Percentiles rank a stretch among this genome's conserved stretches.
Conservation (phyloP, 2,329 filamentous ascomycete species). For the Sporothrix schenckii region DNA sequence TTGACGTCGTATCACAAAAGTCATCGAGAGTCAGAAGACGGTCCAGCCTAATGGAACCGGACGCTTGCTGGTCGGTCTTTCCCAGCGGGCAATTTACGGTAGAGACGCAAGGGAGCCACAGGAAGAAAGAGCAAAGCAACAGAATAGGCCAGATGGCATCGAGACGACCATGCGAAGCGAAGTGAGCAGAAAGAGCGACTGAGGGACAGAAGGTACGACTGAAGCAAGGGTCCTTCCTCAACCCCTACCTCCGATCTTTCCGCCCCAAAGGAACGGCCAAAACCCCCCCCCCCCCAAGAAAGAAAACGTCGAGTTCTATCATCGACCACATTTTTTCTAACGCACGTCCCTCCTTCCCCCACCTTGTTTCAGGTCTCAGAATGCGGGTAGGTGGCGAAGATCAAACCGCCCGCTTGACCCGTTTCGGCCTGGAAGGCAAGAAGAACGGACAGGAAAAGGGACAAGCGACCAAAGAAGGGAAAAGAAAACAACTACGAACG, state of each 20-base stretch:
- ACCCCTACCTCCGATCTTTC: conserved; percentile 16
- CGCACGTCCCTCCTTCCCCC: neutral
- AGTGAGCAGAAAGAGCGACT: neutral
- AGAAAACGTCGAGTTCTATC: neutral
- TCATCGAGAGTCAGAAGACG: neutral
- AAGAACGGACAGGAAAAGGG: neutral
- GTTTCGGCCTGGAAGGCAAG: conserved; percentile 31
- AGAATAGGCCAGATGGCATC: neutral
- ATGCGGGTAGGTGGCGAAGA: conserved; percentile 34
- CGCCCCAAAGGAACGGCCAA: neutral
- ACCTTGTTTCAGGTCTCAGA: conserved; percentile 34
- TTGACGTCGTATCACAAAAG: neutral
- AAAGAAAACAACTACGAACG: neutral
- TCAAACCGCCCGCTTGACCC: conserved; percentile 35
- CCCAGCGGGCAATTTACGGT: conserved; percentile 5
- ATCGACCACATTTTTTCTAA: neutral
- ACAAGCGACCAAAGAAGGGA: neutral
- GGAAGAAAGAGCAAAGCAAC: neutral
- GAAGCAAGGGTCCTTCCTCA: neutral
- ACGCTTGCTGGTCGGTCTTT: neutral
- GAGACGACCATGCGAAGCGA: conserved; percentile 28
- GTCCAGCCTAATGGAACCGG: neutral
- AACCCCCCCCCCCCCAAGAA: neutral
- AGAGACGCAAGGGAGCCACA: neutral
- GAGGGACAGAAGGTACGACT: neutral